Conservation (phyloP, 2,329 filamentous ascomycete species). For the Ceratocystiopsis sp. region DNA sequence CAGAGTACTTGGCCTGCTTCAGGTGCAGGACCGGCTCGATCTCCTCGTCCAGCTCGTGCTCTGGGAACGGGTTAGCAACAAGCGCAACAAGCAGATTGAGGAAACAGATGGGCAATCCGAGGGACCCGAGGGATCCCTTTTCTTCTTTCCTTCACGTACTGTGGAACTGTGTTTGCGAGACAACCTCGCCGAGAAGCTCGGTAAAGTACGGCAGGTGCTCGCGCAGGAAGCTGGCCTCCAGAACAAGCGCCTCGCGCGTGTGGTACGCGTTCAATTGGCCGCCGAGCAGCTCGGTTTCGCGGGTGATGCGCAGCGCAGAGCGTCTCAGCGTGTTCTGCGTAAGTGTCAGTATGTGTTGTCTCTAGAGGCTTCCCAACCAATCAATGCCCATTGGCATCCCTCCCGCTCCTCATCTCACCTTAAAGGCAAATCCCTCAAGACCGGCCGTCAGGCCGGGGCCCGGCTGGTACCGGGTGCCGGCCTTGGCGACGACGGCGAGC, state of each 20-base stretch:
- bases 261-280: constrained; percentile 77
- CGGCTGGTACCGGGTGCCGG: constrained; percentile 82
- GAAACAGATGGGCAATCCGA: too few relatives aligned
- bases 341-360: not conserved
- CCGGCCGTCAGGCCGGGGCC: constrained; percentile 79
- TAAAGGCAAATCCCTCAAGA: constrained; percentile 92
- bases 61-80: constrained; percentile 27
- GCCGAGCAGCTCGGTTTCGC: constrained; percentile 90
- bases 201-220: constrained; percentile 95
- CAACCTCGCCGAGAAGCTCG: constrained; percentile 85
- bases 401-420: constrained; percentile 39
- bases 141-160: constrained; percentile 27
- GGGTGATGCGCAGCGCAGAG: constrained; percentile 79
- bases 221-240: constrained; percentile 88
- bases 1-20: constrained; percentile 57
- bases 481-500: constrained; percentile 82
- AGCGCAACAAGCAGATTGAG: too few relatives aligned
- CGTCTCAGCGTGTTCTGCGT: constrained; percentile 66
- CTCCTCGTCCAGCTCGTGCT: constrained; percentile 81
- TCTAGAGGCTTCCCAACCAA: not conserved
- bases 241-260: constrained; percentile 80
- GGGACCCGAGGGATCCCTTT: not conserved
- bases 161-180: constrained; percentile 73
- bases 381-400: not conserved
- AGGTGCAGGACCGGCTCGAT: constrained; percentile 59